These are phyloP conservation scores for Melanomma pulvis-pyrius DNA, from an alignment of 495 filamentous ascomycete genomes.

Conservation along the genomic window DNA sequence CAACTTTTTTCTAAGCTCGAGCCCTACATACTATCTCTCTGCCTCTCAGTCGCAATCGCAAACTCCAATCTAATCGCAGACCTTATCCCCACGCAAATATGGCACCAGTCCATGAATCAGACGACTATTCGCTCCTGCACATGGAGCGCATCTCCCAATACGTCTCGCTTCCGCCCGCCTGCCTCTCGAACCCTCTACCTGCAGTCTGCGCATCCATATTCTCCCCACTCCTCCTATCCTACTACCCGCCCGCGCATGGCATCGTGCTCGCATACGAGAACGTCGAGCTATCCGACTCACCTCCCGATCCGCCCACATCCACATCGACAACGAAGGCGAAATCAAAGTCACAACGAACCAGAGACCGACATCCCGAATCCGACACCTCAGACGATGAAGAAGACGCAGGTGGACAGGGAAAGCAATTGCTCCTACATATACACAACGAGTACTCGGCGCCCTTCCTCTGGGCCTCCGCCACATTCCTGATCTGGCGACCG, in stretches of 20 bases:
- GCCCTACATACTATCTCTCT: background rate
- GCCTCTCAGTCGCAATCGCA: background rate
- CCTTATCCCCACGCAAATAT: background rate
- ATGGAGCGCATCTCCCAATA: slow-evolving; percentile 67
- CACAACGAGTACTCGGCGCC: slow-evolving; percentile 67
- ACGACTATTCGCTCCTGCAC: slow-evolving; percentile 58
- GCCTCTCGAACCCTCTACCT: slow-evolving; percentile 62
- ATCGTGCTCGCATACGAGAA: slow-evolving; percentile 73
- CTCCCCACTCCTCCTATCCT: slow-evolving; percentile 73
- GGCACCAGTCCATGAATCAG: slow-evolving; percentile 17
- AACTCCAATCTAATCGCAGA: no score
- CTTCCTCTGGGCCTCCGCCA: slow-evolving; percentile 72
- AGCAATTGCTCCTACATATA: slow-evolving; percentile 55
- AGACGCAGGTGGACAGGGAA: slow-evolving; percentile 32
- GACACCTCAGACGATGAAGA: slow-evolving; percentile 36
- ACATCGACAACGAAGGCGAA: slow-evolving; percentile 7
- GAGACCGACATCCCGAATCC: slow-evolving; percentile 33
- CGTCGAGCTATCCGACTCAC: slow-evolving; percentile 44
- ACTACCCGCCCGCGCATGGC: slow-evolving; percentile 70
- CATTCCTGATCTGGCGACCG: slow-evolving; percentile 71
- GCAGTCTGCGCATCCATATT: slow-evolving; percentile 73
- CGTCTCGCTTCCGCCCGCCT: slow-evolving; percentile 70
- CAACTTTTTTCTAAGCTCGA: slow-evolving; percentile 6
- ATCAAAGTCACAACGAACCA: slow-evolving; percentile 21
- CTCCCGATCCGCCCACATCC: slow-evolving; percentile 11